Percentiles rank a stretch among this genome's conserved stretches.
Conservation (phyloP, 495 filamentous ascomycete species). For the Xylaria cubensis region DNA sequence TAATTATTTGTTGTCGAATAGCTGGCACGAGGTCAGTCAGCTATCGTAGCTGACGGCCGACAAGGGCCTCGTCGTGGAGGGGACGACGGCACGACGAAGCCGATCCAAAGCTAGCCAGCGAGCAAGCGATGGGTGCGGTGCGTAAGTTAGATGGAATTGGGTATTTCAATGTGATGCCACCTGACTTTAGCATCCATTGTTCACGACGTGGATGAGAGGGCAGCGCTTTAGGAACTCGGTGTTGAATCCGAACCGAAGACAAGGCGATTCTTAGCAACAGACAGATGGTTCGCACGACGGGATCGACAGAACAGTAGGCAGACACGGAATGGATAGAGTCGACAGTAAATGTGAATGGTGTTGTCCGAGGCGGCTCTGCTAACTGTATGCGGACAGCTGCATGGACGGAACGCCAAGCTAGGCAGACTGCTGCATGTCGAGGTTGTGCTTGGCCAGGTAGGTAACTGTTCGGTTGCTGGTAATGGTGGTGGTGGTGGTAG, state of each 20-base stretch:
- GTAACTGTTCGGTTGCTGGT: background rate
- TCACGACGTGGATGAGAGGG: slow-evolving; percentile 28
- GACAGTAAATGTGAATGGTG: slow-evolving; percentile 23
- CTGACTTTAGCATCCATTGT: slow-evolving; percentile 48
- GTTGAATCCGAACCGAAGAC: background rate
- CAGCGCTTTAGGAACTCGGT: slow-evolving; percentile 1
- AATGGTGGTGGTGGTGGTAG: background rate
- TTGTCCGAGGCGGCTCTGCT: slow-evolving; percentile 41
- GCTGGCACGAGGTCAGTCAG: slow-evolving; percentile 1
- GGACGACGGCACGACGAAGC: background rate
- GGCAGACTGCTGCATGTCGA: slow-evolving; percentile 38
- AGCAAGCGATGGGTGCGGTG: slow-evolving; percentile 12
- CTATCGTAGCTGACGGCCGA: slow-evolving; percentile 16
- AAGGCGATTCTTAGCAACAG: slow-evolving; percentile 9
- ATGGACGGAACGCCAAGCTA: slow-evolving; percentile 38
- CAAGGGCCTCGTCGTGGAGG: slow-evolving; percentile 6
- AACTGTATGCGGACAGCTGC: slow-evolving; percentile 44
- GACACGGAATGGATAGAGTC: slow-evolving; percentile 28
- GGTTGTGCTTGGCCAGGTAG: slow-evolving; percentile 14
- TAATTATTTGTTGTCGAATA: slow-evolving; percentile 6
- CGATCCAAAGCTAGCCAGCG: slow-evolving; percentile 1
- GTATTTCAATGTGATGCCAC: slow-evolving; percentile 40
- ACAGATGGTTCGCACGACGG: background rate
- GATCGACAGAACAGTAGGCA: slow-evolving; percentile 31
- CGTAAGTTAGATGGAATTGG: slow-evolving; percentile 32